These are phyloP conservation scores for Pseudogymnoascus destructans DNA, from an alignment of 2,329 filamentous ascomycete species.

Conservation along the genomic window DNA sequence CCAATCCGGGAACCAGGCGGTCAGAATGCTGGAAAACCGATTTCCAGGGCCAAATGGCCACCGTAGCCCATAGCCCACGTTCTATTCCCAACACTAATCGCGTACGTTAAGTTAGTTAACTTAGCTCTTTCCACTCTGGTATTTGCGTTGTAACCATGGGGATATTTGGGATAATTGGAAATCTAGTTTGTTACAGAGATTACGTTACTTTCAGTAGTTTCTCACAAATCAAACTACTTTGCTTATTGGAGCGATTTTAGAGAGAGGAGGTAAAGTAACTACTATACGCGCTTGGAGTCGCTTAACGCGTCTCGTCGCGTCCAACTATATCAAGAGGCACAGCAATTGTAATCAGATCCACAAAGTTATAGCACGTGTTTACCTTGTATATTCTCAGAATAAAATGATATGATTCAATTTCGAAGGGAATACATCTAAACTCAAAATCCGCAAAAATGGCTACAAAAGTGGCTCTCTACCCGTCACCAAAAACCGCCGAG, in stretches of 20 bases:
- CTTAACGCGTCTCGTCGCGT: slow-evolving; percentile 5
- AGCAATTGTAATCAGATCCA: not conserved
- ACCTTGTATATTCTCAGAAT: not conserved
- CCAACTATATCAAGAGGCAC: not conserved
- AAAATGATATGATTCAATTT: not conserved
- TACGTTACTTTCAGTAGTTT: not conserved
- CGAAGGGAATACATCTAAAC: not conserved
- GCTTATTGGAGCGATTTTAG: not conserved
- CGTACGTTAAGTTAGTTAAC: too few relatives aligned
- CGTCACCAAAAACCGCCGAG: not conserved
- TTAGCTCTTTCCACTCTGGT: not conserved
- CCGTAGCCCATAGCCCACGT: too few relatives aligned
- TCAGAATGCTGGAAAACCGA: too few relatives aligned
- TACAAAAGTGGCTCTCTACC: not conserved
- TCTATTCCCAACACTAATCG: too few relatives aligned
- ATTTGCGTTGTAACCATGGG: not conserved
- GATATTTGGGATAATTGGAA: not conserved
- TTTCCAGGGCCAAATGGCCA: too few relatives aligned
- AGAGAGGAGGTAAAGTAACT: not conserved
- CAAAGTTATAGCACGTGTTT: not conserved
- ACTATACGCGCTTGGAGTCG: not conserved
- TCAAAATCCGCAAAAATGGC: slow-evolving; percentile 1
- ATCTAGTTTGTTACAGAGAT: not conserved
- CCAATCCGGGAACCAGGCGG: too few relatives aligned
- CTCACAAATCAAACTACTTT: not conserved